A percentile compares a stretch with the other conserved stretches of the same genome.
phyloP scores from a whole-genome alignment of 2,329 filamentous ascomycete genomes.

The Herpotrichia juniperi region DNA sequence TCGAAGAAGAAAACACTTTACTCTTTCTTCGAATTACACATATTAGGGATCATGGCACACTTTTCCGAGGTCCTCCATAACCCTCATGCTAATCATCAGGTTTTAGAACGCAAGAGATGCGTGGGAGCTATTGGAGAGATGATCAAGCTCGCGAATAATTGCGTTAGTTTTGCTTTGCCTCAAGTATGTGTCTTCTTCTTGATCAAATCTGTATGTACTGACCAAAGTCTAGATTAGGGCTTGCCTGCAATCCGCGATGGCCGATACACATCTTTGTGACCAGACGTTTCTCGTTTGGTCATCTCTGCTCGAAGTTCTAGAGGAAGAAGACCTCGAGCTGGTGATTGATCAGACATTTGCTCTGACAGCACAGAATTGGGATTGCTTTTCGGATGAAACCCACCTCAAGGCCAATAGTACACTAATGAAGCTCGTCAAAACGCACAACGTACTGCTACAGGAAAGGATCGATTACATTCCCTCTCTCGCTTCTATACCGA shows the following conservation, averaged over 20 bases:
- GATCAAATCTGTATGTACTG: background rate
- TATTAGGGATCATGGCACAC: conserved; percentile 84
- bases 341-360: conserved; percentile 90
- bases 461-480: conserved; percentile 78
- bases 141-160: conserved; percentile 74
- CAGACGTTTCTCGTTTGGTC: conserved; percentile 85
- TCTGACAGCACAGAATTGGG: conserved; percentile 83
- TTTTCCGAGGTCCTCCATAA: conserved; percentile 82
- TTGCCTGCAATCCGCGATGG: conserved; percentile 85
- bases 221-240: conserved; percentile 74
- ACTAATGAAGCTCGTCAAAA: conserved; percentile 69
- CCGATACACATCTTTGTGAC: conserved; percentile 75
- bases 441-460: conserved; percentile 65
- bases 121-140: conserved; percentile 88
- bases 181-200: conserved; percentile 64
- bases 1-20: conserved; percentile 66
- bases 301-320: conserved; percentile 73
- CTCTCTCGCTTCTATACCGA: conserved; percentile 72
- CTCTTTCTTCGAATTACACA: conserved; percentile 79
- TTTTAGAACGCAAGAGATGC: conserved; percentile 74
- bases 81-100: conserved; percentile 56
- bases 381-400: conserved; percentile 65
- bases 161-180: conserved; percentile 80
- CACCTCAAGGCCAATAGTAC: conserved; percentile 66
- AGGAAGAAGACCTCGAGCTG: conserved; percentile 75